A percentile compares a stretch with the other conserved stretches of the same genome.
Conservation (phyloP, 106 monocot species). For the Acorus calamus region DNA sequence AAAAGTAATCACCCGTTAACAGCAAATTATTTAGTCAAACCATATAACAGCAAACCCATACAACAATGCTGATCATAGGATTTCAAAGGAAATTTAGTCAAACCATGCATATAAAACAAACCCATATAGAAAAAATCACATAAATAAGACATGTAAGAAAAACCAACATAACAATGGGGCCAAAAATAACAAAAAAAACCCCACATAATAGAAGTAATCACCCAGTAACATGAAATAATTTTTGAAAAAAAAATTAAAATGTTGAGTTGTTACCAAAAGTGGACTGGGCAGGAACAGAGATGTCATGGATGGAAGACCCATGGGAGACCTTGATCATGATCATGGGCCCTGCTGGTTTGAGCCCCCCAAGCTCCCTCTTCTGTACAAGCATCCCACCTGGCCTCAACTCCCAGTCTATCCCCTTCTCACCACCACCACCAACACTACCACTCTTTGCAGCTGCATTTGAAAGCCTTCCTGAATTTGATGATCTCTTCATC, state of each 20-base stretch:
- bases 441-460: too few species aligned
- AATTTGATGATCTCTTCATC: slow-evolving; percentile 21
- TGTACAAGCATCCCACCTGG: slow-evolving; percentile 83
- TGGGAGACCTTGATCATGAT: slow-evolving; percentile 66
- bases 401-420: slow-evolving; percentile 55
- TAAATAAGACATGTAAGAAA: background rate
- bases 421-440: slow-evolving; percentile 3
- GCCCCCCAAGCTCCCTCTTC: slow-evolving; percentile 38
- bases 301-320: slow-evolving; percentile 43
- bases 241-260: background rate
- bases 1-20: background rate
- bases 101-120: background rate
- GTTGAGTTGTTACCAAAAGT: slow-evolving; percentile 57
- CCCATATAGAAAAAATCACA: background rate
- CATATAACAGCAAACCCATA: too few species aligned
- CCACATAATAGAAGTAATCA: too few species aligned
- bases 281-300: slow-evolving; percentile 62
- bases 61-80: too few species aligned
- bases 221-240: too few species aligned
- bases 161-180: too few species aligned
- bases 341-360: slow-evolving; percentile 19
- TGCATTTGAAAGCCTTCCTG: slow-evolving; percentile 4
- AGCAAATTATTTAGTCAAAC: too few species aligned
- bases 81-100: too few species aligned
- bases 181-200: too few species aligned